Evolutionary conservation across 768 basidiomycete genomes (phyloP), one percentile per base, ranked within the genome.

Genomic region (Agrocybe chaxingu): DNA sequence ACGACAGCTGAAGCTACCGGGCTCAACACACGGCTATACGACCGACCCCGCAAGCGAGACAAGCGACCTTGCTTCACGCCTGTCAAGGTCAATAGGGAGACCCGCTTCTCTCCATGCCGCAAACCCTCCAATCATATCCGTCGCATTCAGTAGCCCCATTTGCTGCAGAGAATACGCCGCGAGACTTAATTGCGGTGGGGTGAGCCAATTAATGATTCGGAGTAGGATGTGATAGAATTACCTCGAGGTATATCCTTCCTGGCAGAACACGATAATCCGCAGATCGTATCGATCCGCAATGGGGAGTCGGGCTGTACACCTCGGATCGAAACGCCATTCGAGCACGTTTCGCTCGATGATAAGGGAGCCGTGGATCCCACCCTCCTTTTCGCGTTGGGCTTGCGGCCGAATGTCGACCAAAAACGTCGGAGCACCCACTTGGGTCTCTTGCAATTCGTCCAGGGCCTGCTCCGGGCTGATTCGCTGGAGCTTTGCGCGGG

Each of bases 301-400:
- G 1, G 78, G 67, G 47, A 91, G 66, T 32, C 84, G 72, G 9
- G 77, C 71, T 5, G 76, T 70, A 56, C 70, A 75, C 48, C 86
- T 74, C 3, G 89, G 89, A 65, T 92, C 89, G 56, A 92, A 84
- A 18, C 81, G 77, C 87, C 87, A 89, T 63, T 92, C 89, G 47
- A 92, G 74, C 4, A 82, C 78, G 59, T 87, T 90, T 18, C 89
- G 76, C 59, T 90, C 89, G 50, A 91, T 78, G 47, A 87, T 68
- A 48, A 90, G 67, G n/a, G 87, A 77, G 0, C 89, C 87, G 7
- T 72, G 73, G 48, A 91, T 84, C 0, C 68, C 74, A 0, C 89
- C 89, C 31, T 78, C 69, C 42, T 62, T 63, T 4, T 72, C 72
- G 11, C 89, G 77, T 63, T 88, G 80, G 4, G 73, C 75, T 35